Conservation (phyloP, 2,329 filamentous ascomycete genomes). For the Lasiodiplodia theobromae region DNA sequence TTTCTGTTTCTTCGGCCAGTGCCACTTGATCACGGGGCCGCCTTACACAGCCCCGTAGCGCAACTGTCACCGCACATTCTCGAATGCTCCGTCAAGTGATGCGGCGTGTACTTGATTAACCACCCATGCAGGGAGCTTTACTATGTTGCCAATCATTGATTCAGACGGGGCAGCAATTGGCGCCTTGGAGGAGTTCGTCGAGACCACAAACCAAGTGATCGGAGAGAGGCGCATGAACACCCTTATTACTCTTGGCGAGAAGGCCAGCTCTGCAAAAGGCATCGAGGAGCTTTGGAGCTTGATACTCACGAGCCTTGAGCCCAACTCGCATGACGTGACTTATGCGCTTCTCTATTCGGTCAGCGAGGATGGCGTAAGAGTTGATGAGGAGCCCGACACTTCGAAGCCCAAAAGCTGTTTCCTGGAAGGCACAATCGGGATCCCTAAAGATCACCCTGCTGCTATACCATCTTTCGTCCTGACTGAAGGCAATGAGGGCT, state of each 20-base stretch:
- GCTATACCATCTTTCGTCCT: slow-evolving; percentile 14
- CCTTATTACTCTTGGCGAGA: slow-evolving; percentile 23
- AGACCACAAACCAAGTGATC: slow-evolving; percentile 24
- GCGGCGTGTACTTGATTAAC: too few species aligned
- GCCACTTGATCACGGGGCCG: neutral
- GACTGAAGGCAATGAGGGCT: slow-evolving; percentile 20
- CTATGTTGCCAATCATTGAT: slow-evolving; percentile 28
- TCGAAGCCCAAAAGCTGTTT: slow-evolving; percentile 13
- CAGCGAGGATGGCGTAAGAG: neutral
- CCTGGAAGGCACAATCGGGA: slow-evolving; percentile 25
- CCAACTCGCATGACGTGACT: slow-evolving; percentile 26
- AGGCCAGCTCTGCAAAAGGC: slow-evolving; percentile 6
- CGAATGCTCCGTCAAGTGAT: neutral
- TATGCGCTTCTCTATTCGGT: slow-evolving; percentile 26
- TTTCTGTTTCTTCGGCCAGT: neutral
- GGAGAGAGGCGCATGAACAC: slow-evolving; percentile 25
- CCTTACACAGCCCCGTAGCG: neutral
- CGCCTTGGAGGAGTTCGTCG: slow-evolving; percentile 27
- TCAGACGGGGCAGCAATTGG: slow-evolving; percentile 21
- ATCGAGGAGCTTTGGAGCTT: slow-evolving; percentile 23
- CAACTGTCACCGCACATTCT: neutral
- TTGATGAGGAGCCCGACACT: neutral
- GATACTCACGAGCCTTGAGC: slow-evolving; percentile 14
- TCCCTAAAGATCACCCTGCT: slow-evolving; percentile 9
- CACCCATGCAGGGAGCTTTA: slow-evolving; percentile 22